phyloP scores from a whole-genome alignment of 257 asterid species.

The Solanum phureja region DNA sequence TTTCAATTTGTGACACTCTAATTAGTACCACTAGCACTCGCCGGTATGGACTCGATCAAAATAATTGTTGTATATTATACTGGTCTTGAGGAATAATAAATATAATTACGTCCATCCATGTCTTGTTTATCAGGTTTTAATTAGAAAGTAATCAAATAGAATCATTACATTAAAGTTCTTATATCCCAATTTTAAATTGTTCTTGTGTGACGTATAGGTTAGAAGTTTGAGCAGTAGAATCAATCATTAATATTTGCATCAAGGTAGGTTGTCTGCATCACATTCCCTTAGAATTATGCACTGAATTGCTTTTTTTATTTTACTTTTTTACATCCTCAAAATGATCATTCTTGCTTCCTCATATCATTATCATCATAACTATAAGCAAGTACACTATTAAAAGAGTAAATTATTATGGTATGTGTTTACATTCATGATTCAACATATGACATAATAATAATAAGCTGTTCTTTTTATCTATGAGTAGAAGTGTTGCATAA shows the following conservation, averaged over 20 bases:
- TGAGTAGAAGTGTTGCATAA: not conserved
- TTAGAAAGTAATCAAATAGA: not conserved
- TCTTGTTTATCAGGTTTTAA: not conserved
- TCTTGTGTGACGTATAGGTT: not conserved
- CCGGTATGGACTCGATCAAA: not conserved
- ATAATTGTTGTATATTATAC: not conserved
- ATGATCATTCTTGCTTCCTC: not conserved
- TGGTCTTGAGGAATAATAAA: not conserved
- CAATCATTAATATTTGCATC: not conserved
- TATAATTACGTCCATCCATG: not conserved
- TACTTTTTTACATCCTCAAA: not conserved
- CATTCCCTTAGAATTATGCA: not conserved
- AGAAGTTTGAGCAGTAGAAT: not conserved
- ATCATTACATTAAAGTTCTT: not conserved
- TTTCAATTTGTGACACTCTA: not conserved
- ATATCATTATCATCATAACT: not conserved
- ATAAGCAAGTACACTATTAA: not conserved
- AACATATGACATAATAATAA: no score
- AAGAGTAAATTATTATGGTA: not conserved
- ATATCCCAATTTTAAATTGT: no score
- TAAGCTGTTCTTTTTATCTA: no score
- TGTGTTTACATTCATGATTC: not conserved
- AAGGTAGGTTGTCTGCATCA: not conserved
- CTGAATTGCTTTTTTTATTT: not conserved
- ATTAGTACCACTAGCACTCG: not conserved